Evolutionary conservation across 371 early-diverging fungal genomes (phyloP).

Genomic region (Mycotypha africana): DNA sequence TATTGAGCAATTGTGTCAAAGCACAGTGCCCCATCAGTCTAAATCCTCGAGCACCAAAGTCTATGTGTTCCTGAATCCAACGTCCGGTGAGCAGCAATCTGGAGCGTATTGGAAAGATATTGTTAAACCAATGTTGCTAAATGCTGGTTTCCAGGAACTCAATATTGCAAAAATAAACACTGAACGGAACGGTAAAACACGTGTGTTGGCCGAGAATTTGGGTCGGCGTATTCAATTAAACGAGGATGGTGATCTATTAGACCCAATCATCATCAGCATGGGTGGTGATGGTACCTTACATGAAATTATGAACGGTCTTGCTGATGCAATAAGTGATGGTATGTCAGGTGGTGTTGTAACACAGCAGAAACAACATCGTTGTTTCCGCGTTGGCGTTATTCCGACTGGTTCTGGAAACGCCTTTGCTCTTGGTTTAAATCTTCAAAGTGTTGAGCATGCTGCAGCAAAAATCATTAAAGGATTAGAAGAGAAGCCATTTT

Average conservation of each 20-base stretch:
- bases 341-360: neutral
- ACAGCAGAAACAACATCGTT: neutral
- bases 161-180: conserved; percentile 2
- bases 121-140: conserved; percentile 20
- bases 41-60: neutral
- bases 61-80: conserved; percentile 16
- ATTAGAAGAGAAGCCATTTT: conserved; percentile 17
- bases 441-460: conserved; percentile 27
- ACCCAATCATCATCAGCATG: conserved; percentile 23
- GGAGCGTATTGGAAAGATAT: conserved; percentile 6
- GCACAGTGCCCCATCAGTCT: neutral
- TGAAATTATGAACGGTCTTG: conserved; percentile 40
- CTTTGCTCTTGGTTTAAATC: conserved; percentile 28
- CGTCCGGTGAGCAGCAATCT: conserved; percentile 13
- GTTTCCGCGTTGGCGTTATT: conserved; percentile 28
- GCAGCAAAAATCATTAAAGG: conserved; percentile 29
- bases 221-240: neutral
- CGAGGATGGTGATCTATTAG: neutral
- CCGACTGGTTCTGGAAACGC: conserved; percentile 46
- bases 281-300: conserved; percentile 49
- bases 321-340: conserved; percentile 10
- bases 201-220: conserved; percentile 1
- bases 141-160: conserved; percentile 8
- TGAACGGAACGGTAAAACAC: conserved; percentile 7
- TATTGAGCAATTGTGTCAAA: no score